Percentiles rank a stretch among this genome's conserved stretches.
These are phyloP conservation scores for Fragaria nilgerrensis DNA, from an alignment of 306 rosid species.

Conservation along the genomic window DNA sequence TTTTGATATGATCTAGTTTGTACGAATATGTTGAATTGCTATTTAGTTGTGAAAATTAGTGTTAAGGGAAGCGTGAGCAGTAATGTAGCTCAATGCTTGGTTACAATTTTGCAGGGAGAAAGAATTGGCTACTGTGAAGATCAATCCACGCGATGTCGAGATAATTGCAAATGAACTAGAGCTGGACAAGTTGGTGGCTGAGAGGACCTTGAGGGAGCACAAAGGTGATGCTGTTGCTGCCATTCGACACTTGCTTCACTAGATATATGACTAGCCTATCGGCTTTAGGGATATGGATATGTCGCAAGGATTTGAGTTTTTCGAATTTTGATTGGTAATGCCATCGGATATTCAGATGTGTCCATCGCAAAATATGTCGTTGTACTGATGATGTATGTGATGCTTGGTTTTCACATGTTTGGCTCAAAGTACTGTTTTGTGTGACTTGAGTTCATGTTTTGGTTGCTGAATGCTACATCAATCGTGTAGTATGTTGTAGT, in stretches of 20 bases:
- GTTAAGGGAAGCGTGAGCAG: not conserved
- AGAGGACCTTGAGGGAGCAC: slow-evolving; percentile 94
- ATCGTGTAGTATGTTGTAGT: not conserved
- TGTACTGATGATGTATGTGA: not conserved
- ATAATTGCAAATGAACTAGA: slow-evolving; percentile 88
- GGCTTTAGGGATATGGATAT: not conserved
- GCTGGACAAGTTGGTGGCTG: slow-evolving; percentile 93
- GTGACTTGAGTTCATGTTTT: not conserved
- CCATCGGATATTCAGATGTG: not conserved
- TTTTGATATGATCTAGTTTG: not conserved
- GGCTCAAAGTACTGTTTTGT: not conserved
- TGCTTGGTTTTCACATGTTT: not conserved
- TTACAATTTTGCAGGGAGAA: slow-evolving; percentile 58
- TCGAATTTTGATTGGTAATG: not conserved
- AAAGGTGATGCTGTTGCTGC: slow-evolving; percentile 98
- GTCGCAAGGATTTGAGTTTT: not conserved
- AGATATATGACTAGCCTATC: not conserved
- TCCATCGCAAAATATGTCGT: not conserved
- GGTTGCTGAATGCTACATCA: not conserved
- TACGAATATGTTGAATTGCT: not conserved
- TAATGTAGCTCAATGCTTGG: not conserved
- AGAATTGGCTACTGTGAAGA: slow-evolving; percentile 87
- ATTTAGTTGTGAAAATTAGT: not conserved
- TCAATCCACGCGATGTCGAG: slow-evolving; percentile 80
- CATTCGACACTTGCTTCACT: slow-evolving; percentile 72